Evolutionary conservation across 2,329 filamentous ascomycete genomes (phyloP), one percentile per base, ranked within the genome.

Genomic region (Rugonectria rugulosa): DNA sequence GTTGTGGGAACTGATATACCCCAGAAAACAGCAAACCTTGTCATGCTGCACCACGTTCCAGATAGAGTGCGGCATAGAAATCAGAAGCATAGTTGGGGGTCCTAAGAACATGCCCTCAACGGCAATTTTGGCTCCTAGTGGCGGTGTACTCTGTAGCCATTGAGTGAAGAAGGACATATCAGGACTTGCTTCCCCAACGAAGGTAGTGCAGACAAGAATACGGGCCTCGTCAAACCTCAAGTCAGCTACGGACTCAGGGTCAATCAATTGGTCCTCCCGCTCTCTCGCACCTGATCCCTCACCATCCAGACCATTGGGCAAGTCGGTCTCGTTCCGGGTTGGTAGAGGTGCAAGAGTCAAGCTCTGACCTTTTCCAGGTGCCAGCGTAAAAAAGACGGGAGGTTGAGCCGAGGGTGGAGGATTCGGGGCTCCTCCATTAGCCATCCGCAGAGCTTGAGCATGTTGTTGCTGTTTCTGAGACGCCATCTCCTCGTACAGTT

Each of bases 91-190:
- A 0, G 86, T 88, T 1, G 86, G 85, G 1, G 86, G 86, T 0
- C 86, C 86, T 15, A 88, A 74, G 59, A 88, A 88, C 83, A 88
- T 88, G 61, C 85, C 86, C 67, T 88, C 86, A 5, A 88, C 84
- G 6, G 81, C 78, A 53, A 88, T 84, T 62, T 83, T 85, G 14
- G 81, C 78, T 1, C 82, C 81, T 3, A 83, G 77, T 0, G 80
- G 72, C 1, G 85, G 83, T 1, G 80, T 80, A 60, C 83, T 82
- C 40, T 84, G 81, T n/a, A 88, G 76, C 86, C 86, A 88, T 59
- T 86, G 81, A 54, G 86, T 82, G 68, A 88, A 88, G 53, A 80
- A 87, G 3, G 83, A 81, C 84, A 88, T 88, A 59, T 88, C 85
- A 11, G 84, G 79, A 61, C 83, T 88, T 3, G 85, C 83, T 62